phyloP scores from a whole-genome alignment of 352 stramenopile genomes.

The Pythium dissimile region DNA sequence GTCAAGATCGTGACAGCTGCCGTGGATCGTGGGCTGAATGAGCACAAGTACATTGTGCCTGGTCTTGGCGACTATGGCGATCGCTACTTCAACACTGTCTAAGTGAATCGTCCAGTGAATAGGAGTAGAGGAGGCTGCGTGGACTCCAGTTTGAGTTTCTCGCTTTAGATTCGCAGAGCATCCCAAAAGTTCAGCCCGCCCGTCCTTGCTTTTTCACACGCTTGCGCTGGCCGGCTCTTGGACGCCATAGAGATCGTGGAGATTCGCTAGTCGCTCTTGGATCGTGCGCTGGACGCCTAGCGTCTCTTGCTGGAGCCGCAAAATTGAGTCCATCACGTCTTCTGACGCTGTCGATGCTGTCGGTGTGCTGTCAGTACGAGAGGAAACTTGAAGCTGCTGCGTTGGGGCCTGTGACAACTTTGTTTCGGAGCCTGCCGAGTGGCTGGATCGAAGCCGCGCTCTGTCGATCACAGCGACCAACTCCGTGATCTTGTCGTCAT shows the following conservation, averaged over 20 bases:
- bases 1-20: conserved; percentile 81
- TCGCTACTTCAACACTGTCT: conserved; percentile 87
- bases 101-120: background rate
- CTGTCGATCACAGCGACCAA: conserved; percentile 63
- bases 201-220: conserved; percentile 44
- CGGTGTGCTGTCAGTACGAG: conserved; percentile 14
- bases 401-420: too few species aligned
- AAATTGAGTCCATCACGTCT: conserved; percentile 41
- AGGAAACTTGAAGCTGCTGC: background rate
- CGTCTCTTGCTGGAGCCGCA: conserved; percentile 56
- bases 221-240: conserved; percentile 65
- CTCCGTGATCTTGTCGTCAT: conserved; percentile 46
- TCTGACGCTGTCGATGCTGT: too few species aligned
- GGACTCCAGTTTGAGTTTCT: too few species aligned
- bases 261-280: conserved; percentile 34
- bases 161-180: too few species aligned
- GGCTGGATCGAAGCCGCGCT: too few species aligned
- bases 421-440: too few species aligned
- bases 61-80: conserved; percentile 96
- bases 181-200: too few species aligned
- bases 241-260: conserved; percentile 30
- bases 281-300: conserved; percentile 51
- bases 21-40: conserved; percentile 88
- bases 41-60: conserved; percentile 95
- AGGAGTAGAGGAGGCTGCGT: too few species aligned